Evolutionary conservation across 140 eudicot genomes (phyloP).

Genomic region (Anethum foeniculum): DNA sequence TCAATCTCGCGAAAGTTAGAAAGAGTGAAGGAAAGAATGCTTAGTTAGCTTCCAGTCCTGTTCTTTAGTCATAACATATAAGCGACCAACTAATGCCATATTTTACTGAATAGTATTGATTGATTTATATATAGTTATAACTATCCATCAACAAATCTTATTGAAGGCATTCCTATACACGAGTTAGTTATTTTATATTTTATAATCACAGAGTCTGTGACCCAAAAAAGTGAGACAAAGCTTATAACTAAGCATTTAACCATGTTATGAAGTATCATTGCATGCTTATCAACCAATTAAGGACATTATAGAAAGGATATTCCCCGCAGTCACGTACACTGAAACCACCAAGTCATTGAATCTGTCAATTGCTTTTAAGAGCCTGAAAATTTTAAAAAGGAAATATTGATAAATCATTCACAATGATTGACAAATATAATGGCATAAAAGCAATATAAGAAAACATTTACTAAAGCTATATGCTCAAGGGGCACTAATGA

Average conservation of each 20-base stretch:
- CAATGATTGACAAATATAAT: background rate
- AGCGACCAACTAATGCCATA: background rate
- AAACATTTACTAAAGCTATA: background rate
- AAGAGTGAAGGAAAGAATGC: background rate
- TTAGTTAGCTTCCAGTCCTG: background rate
- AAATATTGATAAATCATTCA: background rate
- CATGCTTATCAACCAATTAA: background rate
- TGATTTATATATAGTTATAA: background rate
- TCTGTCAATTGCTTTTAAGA: conserved; percentile 72
- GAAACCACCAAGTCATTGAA: conserved; percentile 94
- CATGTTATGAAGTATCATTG: background rate
- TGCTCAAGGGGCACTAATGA: background rate
- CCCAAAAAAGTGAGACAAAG: background rate
- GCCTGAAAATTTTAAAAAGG: conserved; percentile 41
- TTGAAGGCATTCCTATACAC: background rate
- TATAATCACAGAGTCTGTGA: background rate
- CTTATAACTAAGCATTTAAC: background rate
- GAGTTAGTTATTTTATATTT: background rate
- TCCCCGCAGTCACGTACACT: conserved; percentile 92
- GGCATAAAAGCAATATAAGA: background rate
- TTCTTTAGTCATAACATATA: too few relatives aligned
- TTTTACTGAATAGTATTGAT: background rate
- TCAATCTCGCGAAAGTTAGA: background rate
- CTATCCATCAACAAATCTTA: background rate
- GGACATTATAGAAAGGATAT: conserved; percentile 49